Base-by-base conservation (phyloP, 345 rosid genomes). In the Citrus unshiu region DNA sequence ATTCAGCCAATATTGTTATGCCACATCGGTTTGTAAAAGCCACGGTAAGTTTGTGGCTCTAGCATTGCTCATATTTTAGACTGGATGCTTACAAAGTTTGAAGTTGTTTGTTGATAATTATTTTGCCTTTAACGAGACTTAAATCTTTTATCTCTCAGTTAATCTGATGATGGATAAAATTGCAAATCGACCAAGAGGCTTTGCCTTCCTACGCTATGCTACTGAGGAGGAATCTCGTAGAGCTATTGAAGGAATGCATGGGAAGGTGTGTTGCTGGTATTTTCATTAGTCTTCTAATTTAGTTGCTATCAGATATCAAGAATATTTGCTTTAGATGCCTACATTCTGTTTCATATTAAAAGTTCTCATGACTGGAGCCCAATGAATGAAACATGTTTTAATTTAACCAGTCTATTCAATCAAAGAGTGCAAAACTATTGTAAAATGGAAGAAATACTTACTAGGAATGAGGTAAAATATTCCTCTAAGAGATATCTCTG, bases 171-270 rank as follows among this genome's bases (percentile, higher is more conserved):
- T 90, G 98, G 98, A 94, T 83, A 91, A 83, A 78, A 77, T 92
- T 64, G 95, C 97, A 43, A 92, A 88, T 37, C 88, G 95, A 80
- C 94, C 93, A 4, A 91, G 90, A 82, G 97, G 95, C 5, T 94
- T 92, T 83, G 98, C 97, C 24, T 93, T 93, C 76, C 75, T 93
- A 29, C 84, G 87, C 25, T 93, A 93, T 75, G 86, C 87, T 54
- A 89, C 91, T 19, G 93, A 89, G 85, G 97, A 92, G 73, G 95
- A 92, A 79, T 88, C 97, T 14, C 85, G 54, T 34, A 90, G 87
- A 49, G 98, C 97, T 72, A 86, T 92, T 43, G 78, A 92, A 79
- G 98, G 95, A 82, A 93, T 93, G 97, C 97, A 93, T 62, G 95
- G 97, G 62, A 92, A 92, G 98, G 98, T 92, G 83, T 79, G 37